phyloP scores from a whole-genome alignment of 441 rosid genomes.

The Erodium texanum region DNA sequence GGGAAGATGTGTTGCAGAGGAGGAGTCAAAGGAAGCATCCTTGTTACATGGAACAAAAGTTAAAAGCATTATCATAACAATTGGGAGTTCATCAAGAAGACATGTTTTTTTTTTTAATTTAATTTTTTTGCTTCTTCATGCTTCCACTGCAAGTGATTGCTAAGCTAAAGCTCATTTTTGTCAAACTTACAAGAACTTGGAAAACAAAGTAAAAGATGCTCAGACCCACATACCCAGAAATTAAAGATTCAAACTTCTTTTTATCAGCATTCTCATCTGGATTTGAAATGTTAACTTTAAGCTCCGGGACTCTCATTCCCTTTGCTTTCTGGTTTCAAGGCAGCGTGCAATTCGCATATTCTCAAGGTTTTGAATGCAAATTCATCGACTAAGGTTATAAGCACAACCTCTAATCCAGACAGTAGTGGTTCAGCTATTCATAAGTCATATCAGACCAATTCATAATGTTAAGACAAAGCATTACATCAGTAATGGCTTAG shows the following conservation, averaged over 20 bases:
- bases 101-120: neutral
- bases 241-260: neutral
- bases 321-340: no score
- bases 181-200: neutral
- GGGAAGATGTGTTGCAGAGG: conserved; percentile 16
- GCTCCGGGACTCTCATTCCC: neutral
- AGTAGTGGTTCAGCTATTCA: neutral
- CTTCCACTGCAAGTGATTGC: neutral
- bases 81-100: neutral
- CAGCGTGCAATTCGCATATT: no score
- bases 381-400: no score
- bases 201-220: neutral
- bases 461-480: no score
- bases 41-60: conserved; percentile 20
- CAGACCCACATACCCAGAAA: no score
- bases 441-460: neutral
- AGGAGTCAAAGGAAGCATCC: conserved; percentile 18
- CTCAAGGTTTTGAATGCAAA: no score
- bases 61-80: neutral
- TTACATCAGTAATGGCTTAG: neutral
- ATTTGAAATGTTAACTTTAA: neutral
- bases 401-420: no score
- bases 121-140: neutral
- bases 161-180: neutral
- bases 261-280: neutral